Evolutionary conservation across 2,329 filamentous ascomycete species (phyloP), one percentile per base, ranked within the genome.

Genomic region (Capronia coronata): DNA sequence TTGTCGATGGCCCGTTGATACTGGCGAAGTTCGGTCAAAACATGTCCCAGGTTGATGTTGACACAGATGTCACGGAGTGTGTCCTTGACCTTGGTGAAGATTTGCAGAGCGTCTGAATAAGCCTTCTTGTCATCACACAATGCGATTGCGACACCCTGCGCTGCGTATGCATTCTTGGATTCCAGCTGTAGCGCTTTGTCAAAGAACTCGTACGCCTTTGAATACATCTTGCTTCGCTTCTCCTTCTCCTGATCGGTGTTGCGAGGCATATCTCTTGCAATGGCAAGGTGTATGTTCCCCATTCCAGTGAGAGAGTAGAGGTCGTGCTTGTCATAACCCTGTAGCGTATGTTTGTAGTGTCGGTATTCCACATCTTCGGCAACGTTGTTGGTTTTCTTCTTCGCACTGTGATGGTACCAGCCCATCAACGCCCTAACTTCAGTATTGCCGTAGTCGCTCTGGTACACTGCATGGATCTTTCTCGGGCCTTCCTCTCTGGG

Each of bases 181-280:
- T 98, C 93, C n/a, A 98, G 74, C 56, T 94, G 88, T 18, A 98
- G 74, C 3, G 91, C 91, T 71, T 98, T 98, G 66, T 97, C 93
- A 61, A 96, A 98, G 69, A 98, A 98, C 65, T 98, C 94, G 9
- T 97, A 90, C 0, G 93, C 90, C 59, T 91, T 89, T 64, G 83
- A 82, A 65, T 97, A 98, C 54, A 82, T 84, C 60, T 85, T 86
- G 49, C 84, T 86, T 46, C 90, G 83, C 72, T 94, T 95, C 62
- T 94, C 86, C 69, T 87, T 94, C 52, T 98, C 91, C 52, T 82
- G 77, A 7, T 97, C 93, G 0, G 86, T 86, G 54, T 93, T 87
- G 43, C 90, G 82, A 23, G 87, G 86, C 89, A 97, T 96, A 67
- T 98, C 94, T 60, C 93, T 82, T 8, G 93, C 93, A 54, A 87